Percentiles rank a stretch among this genome's conserved stretches.
Evolutionary conservation across 345 rosid species (phyloP).

Genomic region (Acer saccharum): DNA sequence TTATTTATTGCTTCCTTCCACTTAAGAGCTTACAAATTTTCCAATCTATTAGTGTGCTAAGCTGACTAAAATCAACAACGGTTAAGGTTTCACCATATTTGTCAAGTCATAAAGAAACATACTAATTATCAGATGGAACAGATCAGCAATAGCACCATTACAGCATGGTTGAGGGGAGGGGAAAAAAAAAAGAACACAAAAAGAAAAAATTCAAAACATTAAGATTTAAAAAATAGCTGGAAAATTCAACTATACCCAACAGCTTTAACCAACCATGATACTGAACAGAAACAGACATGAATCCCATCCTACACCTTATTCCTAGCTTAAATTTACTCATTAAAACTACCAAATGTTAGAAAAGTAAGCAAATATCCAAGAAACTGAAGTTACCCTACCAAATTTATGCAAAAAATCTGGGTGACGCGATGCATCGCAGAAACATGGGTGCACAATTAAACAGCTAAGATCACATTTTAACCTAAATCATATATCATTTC

Average conservation of each 20-base stretch:
- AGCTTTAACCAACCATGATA: not conserved
- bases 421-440: not conserved
- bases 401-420: not conserved
- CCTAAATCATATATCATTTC: not conserved
- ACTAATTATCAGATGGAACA: not conserved
- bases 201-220: not conserved
- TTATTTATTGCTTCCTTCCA: constrained; percentile 1
- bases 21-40: not conserved
- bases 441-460: constrained; percentile 10
- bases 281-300: not conserved
- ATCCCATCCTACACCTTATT: not conserved
- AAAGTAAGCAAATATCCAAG: not conserved
- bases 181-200: no score
- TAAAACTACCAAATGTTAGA: not conserved
- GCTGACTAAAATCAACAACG: constrained; percentile 5
- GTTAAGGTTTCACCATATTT: not conserved
- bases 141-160: not conserved
- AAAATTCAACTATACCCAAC: constrained; percentile 5
- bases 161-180: not conserved
- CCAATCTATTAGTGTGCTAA: not conserved
- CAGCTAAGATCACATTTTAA: not conserved
- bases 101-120: not conserved
- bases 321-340: not conserved
- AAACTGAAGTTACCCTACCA: not conserved
- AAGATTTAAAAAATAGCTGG: not conserved